Evolutionary conservation across 768 basidiomycete species (phyloP).

Genomic region (Tephrocybe rancida): DNA sequence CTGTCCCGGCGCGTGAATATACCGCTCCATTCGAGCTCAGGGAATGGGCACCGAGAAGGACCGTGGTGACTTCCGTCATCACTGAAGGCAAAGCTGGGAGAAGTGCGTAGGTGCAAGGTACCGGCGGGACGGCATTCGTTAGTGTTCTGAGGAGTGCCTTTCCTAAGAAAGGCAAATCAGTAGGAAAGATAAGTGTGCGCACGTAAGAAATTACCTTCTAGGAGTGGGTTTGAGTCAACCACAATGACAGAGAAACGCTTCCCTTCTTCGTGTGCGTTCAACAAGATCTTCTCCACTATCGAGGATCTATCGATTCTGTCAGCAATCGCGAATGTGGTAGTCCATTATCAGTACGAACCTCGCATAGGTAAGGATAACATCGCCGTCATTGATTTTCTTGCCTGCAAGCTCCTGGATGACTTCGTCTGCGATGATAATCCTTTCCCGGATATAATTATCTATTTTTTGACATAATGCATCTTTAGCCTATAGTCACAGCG

Average conservation of each 20-base stretch:
- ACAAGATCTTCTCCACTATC: constrained; percentile 86
- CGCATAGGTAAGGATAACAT: constrained; percentile 92
- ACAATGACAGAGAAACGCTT: constrained; percentile 89
- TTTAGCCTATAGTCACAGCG: constrained; percentile 67
- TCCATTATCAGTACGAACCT: constrained; percentile 48
- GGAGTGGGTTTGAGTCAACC: constrained; percentile 91
- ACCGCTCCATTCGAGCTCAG: constrained; percentile 94
- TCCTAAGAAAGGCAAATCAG: constrained; percentile 45
- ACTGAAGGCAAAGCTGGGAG: constrained; percentile 82
- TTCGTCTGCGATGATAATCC: constrained; percentile 90
- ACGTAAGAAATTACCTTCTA: constrained; percentile 64
- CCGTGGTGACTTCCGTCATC: constrained; percentile 79
- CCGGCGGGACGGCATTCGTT: constrained; percentile 52
- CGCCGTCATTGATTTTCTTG: constrained; percentile 93
- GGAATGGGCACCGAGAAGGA: constrained; percentile 92
- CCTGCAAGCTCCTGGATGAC: constrained; percentile 89
- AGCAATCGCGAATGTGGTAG: constrained; percentile 1
- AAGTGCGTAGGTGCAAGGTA: constrained; percentile 92
- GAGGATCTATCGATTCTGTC: constrained; percentile 66
- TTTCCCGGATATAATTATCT: constrained; percentile 91
- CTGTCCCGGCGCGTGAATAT: constrained; percentile 92
- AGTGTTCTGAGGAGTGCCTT: constrained; percentile 76
- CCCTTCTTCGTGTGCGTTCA: constrained; percentile 73
- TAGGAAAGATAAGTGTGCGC: not conserved
- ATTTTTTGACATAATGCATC: constrained; percentile 81